Evolutionary conservation across 352 stramenopile genomes (phyloP).

Genomic region (Hyaloperonospora brassicae): DNA sequence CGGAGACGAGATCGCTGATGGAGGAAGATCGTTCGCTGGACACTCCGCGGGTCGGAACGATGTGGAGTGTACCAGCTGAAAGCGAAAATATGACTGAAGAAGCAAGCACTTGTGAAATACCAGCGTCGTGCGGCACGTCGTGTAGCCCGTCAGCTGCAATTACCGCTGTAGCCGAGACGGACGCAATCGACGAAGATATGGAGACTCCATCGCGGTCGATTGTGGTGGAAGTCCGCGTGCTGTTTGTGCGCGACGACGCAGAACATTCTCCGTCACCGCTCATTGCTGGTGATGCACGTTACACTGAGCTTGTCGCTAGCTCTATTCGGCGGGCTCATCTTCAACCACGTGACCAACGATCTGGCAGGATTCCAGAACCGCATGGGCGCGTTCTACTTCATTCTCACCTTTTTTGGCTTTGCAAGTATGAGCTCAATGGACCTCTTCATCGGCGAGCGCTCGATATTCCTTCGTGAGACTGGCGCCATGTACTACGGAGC

Average conservation of each 20-base stretch:
- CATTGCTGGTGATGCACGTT: constrained; percentile 59
- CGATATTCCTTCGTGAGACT: constrained; percentile 72
- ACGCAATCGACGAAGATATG: constrained; percentile 2
- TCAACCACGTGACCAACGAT: constrained; percentile 76
- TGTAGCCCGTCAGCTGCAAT: constrained; percentile 20
- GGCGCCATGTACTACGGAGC: constrained; percentile 72
- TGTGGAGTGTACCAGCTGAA: constrained; percentile 21
- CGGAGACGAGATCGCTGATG: constrained; percentile 52
- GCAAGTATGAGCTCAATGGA: constrained; percentile 82
- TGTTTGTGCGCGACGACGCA: constrained; percentile 60
- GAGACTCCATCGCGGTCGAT: constrained; percentile 31
- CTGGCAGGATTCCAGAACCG: constrained; percentile 81
- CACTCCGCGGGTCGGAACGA: constrained; percentile 34
- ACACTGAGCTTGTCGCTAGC: constrained; percentile 47
- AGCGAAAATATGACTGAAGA: constrained; percentile 12
- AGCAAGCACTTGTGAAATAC: constrained; percentile 14
- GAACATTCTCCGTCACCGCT: constrained; percentile 70
- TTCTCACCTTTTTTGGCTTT: constrained; percentile 82
- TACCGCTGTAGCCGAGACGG: constrained; percentile 4
- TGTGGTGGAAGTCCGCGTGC: constrained; percentile 54
- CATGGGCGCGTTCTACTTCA: constrained; percentile 80
- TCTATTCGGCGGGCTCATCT: constrained; percentile 64
- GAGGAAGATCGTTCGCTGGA: constrained; percentile 36
- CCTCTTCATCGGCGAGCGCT: constrained; percentile 63
- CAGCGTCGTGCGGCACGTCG: constrained; percentile 14